Base-by-base conservation (phyloP, 1,139 yeast species). In the Geotrichum australiense region DNA sequence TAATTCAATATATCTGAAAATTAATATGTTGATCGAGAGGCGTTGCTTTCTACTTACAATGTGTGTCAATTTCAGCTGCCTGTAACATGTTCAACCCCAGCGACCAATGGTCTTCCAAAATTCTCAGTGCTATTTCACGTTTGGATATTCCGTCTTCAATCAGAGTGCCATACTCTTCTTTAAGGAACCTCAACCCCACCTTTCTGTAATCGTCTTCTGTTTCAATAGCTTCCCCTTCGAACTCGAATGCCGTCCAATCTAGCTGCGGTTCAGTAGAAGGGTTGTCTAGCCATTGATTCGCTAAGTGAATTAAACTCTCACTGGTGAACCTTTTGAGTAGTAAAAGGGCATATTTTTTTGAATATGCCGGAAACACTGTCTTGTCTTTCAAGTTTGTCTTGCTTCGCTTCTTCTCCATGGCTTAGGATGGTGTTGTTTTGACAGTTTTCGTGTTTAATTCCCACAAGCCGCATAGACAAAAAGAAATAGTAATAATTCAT, bases 51-150 rank as follows among this genome's bases (percentile, higher is more conserved):
- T 4, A 32, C 53, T 31, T 37, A 50, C 53, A 56, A 51, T 78
- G 82, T 45, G 82, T 74, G 52, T 84, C 94, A 6, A 82, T 62
- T 50, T 82, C 89, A 0, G 94, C 81, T 35, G 78, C 57, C 55
- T 84, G 94, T 15, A 76, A 66, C 5, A 82, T 59, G 51, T 79
- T 82, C 37, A 83, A 59, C 0, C 94, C 94, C 3, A 63, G 53
- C 1, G 73, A 66, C 78, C 87, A 83, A 53, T 67, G 75, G 25
- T 76, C 76, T 29, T 64, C 66, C 6, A 79, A 48, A 11, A 80
- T 63, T 37, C 62, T 61, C 46, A 77, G 80, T 2, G 78, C 63
- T 10, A 78, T 53, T 43, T 63, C 65, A 34, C 69, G 56, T 52
- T 77, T 78, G 10, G 70, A 31, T 7, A 30, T 56, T 1, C 57